These are phyloP conservation scores for Cordyceps cateniannulata DNA, from an alignment of 2,329 filamentous ascomycete genomes.

Conservation along the genomic window DNA sequence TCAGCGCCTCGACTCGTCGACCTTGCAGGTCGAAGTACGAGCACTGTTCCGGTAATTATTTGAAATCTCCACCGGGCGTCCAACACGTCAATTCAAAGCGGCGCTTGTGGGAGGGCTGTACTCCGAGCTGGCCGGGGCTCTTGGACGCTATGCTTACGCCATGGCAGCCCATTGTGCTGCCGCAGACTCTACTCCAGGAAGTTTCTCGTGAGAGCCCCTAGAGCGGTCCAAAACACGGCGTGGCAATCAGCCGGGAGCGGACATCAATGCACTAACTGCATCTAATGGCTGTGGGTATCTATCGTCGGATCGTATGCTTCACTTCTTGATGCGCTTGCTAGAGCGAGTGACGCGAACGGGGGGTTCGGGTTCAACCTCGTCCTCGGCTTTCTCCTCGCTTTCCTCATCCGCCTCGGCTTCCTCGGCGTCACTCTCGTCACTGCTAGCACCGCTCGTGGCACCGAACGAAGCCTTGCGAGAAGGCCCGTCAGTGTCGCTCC, in stretches of 20 bases:
- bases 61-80: background rate
- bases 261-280: background rate
- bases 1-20: background rate
- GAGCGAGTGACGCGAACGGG: constrained; percentile 9
- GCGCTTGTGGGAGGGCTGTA: constrained; percentile 8
- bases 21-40: background rate
- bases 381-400: constrained; percentile 19
- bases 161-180: background rate
- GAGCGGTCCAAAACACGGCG: background rate
- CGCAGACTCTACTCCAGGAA: background rate
- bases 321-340: constrained; percentile 15
- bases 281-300: background rate
- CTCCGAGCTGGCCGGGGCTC: constrained; percentile 8
- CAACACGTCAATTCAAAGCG: background rate
- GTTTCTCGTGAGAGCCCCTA: background rate
- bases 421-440: constrained; percentile 35
- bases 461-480: constrained; percentile 27
- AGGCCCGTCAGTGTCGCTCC: constrained; percentile 26
- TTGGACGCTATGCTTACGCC: constrained; percentile 2
- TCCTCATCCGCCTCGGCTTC: constrained; percentile 28
- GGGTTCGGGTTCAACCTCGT: constrained; percentile 2
- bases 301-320: background rate
- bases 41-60: background rate
- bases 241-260: constrained; percentile 9
- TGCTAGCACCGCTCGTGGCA: constrained; percentile 24